Conservation (phyloP, 192 early-diverging fungal species). For the Podila minutissima region DNA sequence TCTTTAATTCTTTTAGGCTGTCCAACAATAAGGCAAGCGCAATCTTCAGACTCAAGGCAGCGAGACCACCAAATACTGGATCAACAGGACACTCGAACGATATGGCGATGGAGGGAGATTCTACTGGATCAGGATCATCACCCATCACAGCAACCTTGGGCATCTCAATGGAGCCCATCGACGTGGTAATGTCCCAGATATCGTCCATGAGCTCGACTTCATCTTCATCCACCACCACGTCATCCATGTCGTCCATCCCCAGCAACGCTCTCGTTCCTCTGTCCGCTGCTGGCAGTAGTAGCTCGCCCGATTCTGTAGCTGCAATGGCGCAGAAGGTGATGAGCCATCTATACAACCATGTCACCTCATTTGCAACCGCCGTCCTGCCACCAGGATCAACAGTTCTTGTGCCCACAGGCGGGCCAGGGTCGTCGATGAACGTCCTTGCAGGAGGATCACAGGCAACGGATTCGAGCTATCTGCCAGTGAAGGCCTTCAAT, state of each 20-base stretch:
- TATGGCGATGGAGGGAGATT: conserved; percentile 48
- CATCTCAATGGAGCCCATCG: conserved; percentile 92
- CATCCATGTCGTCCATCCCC: conserved; percentile 7
- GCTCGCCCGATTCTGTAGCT: conserved; percentile 57
- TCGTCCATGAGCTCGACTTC: conserved; percentile 2
- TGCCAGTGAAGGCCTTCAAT: conserved; percentile 78
- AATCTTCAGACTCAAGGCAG: conserved; percentile 72
- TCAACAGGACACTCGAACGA: conserved; percentile 12
- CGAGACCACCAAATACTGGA: neutral
- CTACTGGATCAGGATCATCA: conserved; percentile 19
- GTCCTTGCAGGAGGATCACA: conserved; percentile 1
- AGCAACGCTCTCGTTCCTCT: conserved; percentile 45
- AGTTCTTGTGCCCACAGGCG: conserved; percentile 63
- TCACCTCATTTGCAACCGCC: conserved; percentile 71
- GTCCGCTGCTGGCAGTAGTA: neutral
- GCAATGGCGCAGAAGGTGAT: conserved; percentile 69
- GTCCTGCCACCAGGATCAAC: conserved; percentile 62
- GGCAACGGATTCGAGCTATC: conserved; percentile 45
- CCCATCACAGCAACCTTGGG: conserved; percentile 77
- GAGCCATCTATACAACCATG: conserved; percentile 79
- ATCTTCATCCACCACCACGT: conserved; percentile 13
- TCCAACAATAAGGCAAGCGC: conserved; percentile 89
- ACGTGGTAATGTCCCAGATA: conserved; percentile 72
- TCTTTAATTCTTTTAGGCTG: conserved; percentile 51
- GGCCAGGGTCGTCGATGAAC: conserved; percentile 51